These are phyloP conservation scores for Ogataea nitratoaversa DNA, from an alignment of 805 yeast species.

Conservation along the genomic window DNA sequence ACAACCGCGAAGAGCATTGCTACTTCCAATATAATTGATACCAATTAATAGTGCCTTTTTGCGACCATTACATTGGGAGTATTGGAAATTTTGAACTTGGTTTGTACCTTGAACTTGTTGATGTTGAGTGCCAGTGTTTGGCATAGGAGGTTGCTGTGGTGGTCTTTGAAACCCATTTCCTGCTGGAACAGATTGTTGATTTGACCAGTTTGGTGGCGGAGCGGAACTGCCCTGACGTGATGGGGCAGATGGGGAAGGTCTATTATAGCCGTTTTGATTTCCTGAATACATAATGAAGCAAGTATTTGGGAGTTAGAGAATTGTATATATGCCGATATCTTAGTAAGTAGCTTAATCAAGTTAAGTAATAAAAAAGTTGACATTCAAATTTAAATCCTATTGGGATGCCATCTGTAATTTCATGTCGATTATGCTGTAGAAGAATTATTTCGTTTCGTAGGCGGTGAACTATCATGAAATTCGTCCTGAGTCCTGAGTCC, in stretches of 20 bases:
- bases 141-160: conserved; percentile 13
- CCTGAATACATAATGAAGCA: conserved; percentile 13
- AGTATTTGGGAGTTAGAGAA: too few species aligned
- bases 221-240: conserved; percentile 8
- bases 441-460: too few species aligned
- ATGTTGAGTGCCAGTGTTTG: conserved; percentile 16
- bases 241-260: conserved; percentile 17
- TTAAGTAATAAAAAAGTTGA: background rate
- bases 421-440: too few species aligned
- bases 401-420: too few species aligned
- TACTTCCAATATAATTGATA: conserved; percentile 67
- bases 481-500: too few species aligned
- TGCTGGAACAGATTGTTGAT: background rate
- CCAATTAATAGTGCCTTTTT: conserved; percentile 77
- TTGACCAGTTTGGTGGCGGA: conserved; percentile 13
- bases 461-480: too few species aligned
- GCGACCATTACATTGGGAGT: conserved; percentile 67
- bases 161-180: conserved; percentile 10
- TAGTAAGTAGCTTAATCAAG: background rate
- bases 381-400: too few species aligned
- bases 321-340: too few species aligned
- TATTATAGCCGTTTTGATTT: conserved; percentile 9
- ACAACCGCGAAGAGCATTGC: conserved; percentile 66
- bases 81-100: conserved; percentile 36
- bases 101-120: conserved; percentile 31